Conservation (phyloP, 2,329 filamentous ascomycete species). For the Waltergamsia citrina region DNA sequence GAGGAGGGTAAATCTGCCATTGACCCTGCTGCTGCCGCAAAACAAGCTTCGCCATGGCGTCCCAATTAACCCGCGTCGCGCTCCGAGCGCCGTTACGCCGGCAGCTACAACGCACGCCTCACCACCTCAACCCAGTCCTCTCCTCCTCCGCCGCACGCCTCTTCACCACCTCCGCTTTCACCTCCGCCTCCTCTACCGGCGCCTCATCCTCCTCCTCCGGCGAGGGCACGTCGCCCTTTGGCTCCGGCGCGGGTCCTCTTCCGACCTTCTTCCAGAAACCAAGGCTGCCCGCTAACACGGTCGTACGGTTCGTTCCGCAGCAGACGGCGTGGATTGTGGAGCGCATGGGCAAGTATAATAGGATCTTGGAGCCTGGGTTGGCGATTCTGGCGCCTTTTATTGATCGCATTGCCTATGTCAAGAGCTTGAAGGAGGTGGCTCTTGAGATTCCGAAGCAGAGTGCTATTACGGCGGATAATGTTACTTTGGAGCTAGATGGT, state of each 20-base stretch:
- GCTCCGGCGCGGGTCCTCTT: constrained; percentile 19
- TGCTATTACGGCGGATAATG: constrained; percentile 97
- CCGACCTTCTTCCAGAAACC: constrained; percentile 73
- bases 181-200: background rate
- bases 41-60: constrained; percentile 2
- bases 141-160: background rate
- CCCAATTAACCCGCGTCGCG: constrained; percentile 5
- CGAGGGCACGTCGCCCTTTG: constrained; percentile 2
- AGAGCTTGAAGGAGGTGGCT: constrained; percentile 90
- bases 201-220: background rate
- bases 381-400: constrained; percentile 83
- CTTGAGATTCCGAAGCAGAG: constrained; percentile 97
- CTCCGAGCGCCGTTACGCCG: constrained; percentile 1
- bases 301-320: constrained; percentile 96
- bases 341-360: constrained; percentile 96
- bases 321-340: constrained; percentile 99
- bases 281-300: constrained; percentile 79
- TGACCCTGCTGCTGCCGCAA: too few species aligned
- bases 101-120: constrained; percentile 1
- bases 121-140: background rate
- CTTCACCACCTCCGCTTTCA: constrained; percentile 1
- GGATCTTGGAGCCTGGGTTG: constrained; percentile 85
- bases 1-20: too few species aligned
- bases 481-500: constrained; percentile 91
- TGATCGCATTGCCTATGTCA: constrained; percentile 95